Evolutionary conservation across 2,329 filamentous ascomycete genomes (phyloP), one percentile per base, ranked within the genome.

Genomic region (Botryotinia narcissicola): DNA sequence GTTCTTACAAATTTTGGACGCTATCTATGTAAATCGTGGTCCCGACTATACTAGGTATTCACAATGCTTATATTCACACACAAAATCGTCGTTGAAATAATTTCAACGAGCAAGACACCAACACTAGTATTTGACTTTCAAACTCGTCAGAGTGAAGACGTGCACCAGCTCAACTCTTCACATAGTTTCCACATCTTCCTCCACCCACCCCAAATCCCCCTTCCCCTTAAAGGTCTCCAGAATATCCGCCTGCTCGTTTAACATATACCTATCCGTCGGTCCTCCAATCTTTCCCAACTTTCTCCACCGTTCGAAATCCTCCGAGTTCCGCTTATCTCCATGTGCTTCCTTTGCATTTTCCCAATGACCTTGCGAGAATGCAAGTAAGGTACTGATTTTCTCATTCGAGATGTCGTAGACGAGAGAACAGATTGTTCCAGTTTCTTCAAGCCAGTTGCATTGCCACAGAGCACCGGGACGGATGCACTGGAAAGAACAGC

Each of bases 351-450:
- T 77, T 0, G 84, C 79, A 37, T 85, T 77, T 75, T 87, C 85
- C 88, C 87, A 89, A 75, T 90, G 87, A 0, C 85, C 87, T 77
- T 86, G 84, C 0, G 75, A 90, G n/a, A 70, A 89, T 0, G 82
- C 85, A 9, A 90, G 77, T 76, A 89, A 76, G 0, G 87, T 57
- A 0, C 84, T 87, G 66, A 88, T 84, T 7, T 70, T 60, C 51
- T 59, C 44, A 10, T n/a, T 40, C 3, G 67, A 54, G 54, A 70
- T 70, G 16, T 70, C 54, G 16, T 57, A 57, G 14, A 57, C 51
- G 14, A 57, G 51, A 29, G 51, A 57, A 18, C 51, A 57, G 14
- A 57, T 57, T 29, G 51, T 57, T 18, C 51, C 51, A 6, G 51
- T 57, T 57, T 57, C 51, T 29, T 57, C 51, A 2, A 57, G n/a